A percentile compares a stretch with the other conserved stretches of the same genome.
Evolutionary conservation across 2,329 filamentous ascomycete genomes (phyloP).

Genomic region (Ilyonectria destructans): DNA sequence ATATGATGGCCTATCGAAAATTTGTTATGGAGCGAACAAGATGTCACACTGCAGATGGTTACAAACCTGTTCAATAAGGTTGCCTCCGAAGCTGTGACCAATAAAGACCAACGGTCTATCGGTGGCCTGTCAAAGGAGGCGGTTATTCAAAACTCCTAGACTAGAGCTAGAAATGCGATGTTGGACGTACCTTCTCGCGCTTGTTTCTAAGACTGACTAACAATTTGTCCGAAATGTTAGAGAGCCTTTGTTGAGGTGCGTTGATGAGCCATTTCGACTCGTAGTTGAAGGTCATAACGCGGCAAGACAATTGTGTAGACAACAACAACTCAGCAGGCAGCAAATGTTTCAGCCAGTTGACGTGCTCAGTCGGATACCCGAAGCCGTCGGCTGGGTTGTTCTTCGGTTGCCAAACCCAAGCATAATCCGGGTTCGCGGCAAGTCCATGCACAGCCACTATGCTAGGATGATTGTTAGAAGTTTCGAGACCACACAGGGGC

Average conservation of each 20-base stretch:
- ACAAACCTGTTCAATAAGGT: slow-evolving; percentile 6
- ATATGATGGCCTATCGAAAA: neutral
- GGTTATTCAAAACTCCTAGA: neutral
- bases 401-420: slow-evolving; percentile 8
- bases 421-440: slow-evolving; percentile 6
- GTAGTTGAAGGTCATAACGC: slow-evolving; percentile 8
- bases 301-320: neutral
- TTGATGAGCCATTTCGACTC: slow-evolving; percentile 1
- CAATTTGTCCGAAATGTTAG: slow-evolving; percentile 3
- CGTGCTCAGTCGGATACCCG: neutral
- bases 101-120: neutral
- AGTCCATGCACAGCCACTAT: slow-evolving; percentile 8
- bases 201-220: neutral
- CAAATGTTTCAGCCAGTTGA: slow-evolving; percentile 4
- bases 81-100: slow-evolving; percentile 4
- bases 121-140: neutral
- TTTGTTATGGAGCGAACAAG: neutral
- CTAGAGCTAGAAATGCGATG: neutral
- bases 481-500: too few relatives aligned
- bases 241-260: slow-evolving; percentile 5
- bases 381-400: neutral
- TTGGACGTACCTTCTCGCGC: neutral
- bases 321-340: neutral
- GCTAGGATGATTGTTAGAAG: neutral
- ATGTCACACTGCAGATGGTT: neutral